These are phyloP conservation scores for Solanum hybrid DNA, from an alignment of 305 asterid species.

Conservation along the genomic window DNA sequence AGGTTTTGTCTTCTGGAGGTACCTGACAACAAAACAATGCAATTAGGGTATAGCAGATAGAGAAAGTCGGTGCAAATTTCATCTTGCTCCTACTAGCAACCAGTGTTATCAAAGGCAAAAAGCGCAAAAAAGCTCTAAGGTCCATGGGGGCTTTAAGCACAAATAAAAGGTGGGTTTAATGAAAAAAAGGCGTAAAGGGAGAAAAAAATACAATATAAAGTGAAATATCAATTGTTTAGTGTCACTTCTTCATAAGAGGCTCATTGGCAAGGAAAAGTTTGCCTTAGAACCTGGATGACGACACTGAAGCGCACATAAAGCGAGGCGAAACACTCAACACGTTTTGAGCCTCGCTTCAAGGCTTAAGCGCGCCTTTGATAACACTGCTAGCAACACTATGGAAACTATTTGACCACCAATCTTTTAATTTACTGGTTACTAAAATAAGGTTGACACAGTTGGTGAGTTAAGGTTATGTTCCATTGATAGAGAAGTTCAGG, in stretches of 20 bases:
- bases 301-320: neutral
- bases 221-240: neutral
- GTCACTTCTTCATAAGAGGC: neutral
- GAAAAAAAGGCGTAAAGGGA: neutral
- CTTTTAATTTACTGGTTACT: neutral
- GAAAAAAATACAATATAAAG: neutral
- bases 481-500: neutral
- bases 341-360: neutral
- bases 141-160: neutral
- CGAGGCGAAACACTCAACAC: neutral
- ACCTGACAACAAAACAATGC: slow-evolving; percentile 40
- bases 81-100: neutral
- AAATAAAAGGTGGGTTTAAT: neutral
- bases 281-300: neutral
- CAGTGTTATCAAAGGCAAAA: neutral
- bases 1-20: slow-evolving; percentile 55
- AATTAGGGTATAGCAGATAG: neutral
- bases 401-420: neutral
- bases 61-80: neutral
- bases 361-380: too few relatives aligned
- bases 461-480: neutral
- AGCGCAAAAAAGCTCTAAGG: neutral
- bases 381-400: neutral
- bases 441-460: neutral
- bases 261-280: neutral